Conservation (phyloP, 305 asterid species). For the Solanum aculeatissimum region DNA sequence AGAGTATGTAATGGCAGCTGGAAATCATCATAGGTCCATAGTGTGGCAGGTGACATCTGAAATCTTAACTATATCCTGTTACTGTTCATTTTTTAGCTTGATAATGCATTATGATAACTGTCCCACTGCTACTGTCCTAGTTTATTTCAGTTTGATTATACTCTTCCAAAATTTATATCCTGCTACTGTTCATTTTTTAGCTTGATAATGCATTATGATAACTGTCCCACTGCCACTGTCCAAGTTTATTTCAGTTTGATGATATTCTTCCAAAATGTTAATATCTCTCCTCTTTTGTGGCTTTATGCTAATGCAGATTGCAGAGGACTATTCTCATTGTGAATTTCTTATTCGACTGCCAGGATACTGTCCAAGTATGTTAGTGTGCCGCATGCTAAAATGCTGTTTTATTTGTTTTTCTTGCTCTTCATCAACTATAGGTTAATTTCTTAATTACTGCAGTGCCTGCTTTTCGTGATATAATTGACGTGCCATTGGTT, state of each 20-base stretch:
- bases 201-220: not conserved
- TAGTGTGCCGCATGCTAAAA: not conserved
- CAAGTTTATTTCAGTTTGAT: not conserved
- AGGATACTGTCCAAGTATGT: slow-evolving; percentile 97
- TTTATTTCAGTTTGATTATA: not conserved
- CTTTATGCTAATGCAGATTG: slow-evolving; percentile 29
- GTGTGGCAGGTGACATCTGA: slow-evolving; percentile 82
- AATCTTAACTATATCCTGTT: not conserved
- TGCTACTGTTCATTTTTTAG: not conserved
- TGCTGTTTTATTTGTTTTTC: not conserved
- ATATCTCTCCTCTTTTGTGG: not conserved
- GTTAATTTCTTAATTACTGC: slow-evolving; percentile 7
- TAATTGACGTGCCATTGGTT: slow-evolving; percentile 90
- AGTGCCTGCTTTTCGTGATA: slow-evolving; percentile 99
- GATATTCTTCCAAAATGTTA: not conserved
- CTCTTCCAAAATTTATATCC: not conserved
- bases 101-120: not conserved
- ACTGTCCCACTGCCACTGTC: not conserved
- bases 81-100: not conserved
- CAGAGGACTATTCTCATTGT: slow-evolving; percentile 97
- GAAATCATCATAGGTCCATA: slow-evolving; percentile 81
- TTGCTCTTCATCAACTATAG: not conserved
- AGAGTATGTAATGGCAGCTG: slow-evolving; percentile 98
- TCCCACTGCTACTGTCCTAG: not conserved
- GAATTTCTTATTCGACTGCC: slow-evolving; percentile 98